These are phyloP conservation scores for Pestalotiopsis fici DNA, from an alignment of 2,329 filamentous ascomycete species.

Conservation along the genomic window DNA sequence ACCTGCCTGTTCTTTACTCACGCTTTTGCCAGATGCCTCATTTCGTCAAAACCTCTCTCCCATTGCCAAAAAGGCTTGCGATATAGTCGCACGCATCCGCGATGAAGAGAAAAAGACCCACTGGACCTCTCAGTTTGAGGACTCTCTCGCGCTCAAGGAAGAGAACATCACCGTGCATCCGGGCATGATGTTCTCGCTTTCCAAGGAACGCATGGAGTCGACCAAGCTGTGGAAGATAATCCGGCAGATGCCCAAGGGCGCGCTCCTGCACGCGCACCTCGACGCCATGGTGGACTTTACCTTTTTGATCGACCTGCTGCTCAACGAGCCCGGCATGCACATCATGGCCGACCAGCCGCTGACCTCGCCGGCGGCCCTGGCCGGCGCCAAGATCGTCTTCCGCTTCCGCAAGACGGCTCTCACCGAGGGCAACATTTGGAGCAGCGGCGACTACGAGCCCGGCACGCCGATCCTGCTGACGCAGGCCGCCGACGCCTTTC, in stretches of 20 bases:
- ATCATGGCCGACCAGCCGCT: conserved; percentile 64
- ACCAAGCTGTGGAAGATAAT: conserved; percentile 87
- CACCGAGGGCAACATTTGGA: conserved; percentile 63
- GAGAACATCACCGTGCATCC: conserved; percentile 69
- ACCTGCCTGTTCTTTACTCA: neutral
- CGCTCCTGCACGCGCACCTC: conserved; percentile 82
- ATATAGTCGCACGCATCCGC: conserved; percentile 79
- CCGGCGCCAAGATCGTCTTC: conserved; percentile 62
- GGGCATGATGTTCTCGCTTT: conserved; percentile 91
- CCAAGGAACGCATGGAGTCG: conserved; percentile 81
- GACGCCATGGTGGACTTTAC: conserved; percentile 90
- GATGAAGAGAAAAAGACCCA: conserved; percentile 73
- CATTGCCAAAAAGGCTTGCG: conserved; percentile 74
- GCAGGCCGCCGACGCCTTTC: conserved; percentile 73
- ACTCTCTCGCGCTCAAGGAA: conserved; percentile 63
- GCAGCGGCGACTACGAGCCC: conserved; percentile 57
- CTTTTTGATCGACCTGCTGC: conserved; percentile 72
- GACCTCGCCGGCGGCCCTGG: conserved; percentile 49
- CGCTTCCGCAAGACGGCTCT: conserved; percentile 52
- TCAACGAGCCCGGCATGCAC: conserved; percentile 74
- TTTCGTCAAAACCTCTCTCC: conserved; percentile 78
- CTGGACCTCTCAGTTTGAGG: conserved; percentile 76
- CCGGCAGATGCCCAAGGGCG: conserved; percentile 84
- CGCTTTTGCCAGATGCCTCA: conserved; percentile 55
- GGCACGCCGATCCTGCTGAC: conserved; percentile 58